A percentile compares a stretch with the other conserved stretches of the same genome.
Conservation (phyloP, 2,329 filamentous ascomycete genomes). For the Incumbomyces lentus region DNA sequence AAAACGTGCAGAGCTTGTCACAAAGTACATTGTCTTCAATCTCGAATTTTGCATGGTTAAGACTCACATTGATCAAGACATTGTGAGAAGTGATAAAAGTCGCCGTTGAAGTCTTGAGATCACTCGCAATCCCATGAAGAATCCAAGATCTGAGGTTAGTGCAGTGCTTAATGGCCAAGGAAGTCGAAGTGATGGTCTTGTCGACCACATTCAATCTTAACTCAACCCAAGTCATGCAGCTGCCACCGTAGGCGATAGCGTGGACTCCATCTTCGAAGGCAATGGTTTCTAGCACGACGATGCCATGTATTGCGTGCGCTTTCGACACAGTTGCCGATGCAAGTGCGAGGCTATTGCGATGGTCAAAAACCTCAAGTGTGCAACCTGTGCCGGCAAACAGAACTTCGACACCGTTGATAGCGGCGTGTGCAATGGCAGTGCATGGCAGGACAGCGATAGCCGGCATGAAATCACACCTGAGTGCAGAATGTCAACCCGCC, state of each 20-base stretch:
- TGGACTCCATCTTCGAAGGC: constrained; percentile 14
- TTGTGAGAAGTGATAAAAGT: constrained; percentile 4
- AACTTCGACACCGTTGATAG: constrained; percentile 21
- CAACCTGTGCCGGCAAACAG: constrained; percentile 32
- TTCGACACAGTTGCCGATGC: constrained; percentile 19
- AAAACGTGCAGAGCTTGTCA: constrained; percentile 59
- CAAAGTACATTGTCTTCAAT: constrained; percentile 28
- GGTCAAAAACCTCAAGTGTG: constrained; percentile 24
- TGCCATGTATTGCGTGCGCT: constrained; percentile 13
- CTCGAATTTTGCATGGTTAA: background rate
- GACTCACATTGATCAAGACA: background rate
- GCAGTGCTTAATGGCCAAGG: background rate
- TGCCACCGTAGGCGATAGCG: constrained; percentile 8
- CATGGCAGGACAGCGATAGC: constrained; percentile 29
- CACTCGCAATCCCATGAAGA: background rate
- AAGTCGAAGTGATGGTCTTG: constrained; percentile 25
- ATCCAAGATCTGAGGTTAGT: background rate
- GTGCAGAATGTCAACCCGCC: too few relatives aligned
- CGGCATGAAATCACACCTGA: background rate
- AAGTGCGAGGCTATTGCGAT: constrained; percentile 29
- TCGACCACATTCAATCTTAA: constrained; percentile 23
- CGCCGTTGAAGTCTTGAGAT: background rate
- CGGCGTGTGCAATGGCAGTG: constrained; percentile 29
- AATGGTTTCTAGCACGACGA: constrained; percentile 2
- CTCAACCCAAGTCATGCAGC: background rate